phyloP scores from a whole-genome alignment of 148 eudicot genomes.

The Camellia lanceoleosa region DNA sequence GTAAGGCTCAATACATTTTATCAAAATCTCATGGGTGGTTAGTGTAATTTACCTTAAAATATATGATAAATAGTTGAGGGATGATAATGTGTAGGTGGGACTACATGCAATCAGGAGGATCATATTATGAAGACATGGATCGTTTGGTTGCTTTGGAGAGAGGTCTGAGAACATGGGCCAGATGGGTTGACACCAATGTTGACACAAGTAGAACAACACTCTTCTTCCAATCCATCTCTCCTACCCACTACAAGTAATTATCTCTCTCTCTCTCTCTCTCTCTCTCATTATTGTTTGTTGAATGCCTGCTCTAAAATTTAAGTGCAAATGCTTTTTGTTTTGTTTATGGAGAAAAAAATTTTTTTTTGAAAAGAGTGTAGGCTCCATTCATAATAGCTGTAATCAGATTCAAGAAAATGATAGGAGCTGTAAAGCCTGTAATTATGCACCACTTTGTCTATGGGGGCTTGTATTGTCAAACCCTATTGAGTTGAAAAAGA shows the following conservation, averaged over 20 bases:
- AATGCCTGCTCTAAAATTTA: background rate
- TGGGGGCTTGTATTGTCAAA: background rate
- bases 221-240: conserved; percentile 87
- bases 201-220: conserved; percentile 52
- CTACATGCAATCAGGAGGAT: conserved; percentile 69
- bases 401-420: background rate
- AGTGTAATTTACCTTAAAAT: too few relatives aligned
- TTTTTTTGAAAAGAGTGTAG: background rate
- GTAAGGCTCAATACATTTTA: too few relatives aligned
- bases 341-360: background rate
- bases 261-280: conserved; percentile 13
- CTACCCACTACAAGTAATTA: conserved; percentile 74
- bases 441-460: background rate
- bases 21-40: too few relatives aligned
- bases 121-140: conserved; percentile 72
- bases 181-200: conserved; percentile 68
- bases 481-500: background rate
- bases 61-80: background rate
- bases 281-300: background rate
- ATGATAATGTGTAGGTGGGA: conserved; percentile 75
- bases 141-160: conserved; percentile 59
- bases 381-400: background rate
- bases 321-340: background rate
- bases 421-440: background rate
- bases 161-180: conserved; percentile 86